Base-by-base conservation (phyloP, 768 basidiomycete species). In the Fistulinella prunicolor region DNA sequence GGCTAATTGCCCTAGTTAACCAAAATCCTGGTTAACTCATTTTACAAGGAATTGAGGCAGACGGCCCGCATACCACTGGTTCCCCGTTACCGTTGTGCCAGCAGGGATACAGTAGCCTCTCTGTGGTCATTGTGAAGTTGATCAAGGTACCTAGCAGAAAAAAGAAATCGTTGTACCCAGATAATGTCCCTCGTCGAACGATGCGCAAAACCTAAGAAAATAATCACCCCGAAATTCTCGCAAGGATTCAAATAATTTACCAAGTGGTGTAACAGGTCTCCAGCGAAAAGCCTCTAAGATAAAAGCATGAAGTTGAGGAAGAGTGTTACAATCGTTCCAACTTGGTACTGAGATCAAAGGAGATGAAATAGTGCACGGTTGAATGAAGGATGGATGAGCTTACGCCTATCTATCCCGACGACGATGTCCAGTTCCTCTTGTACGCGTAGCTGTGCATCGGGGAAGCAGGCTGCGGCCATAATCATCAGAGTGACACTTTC, bases 181-280 rank as follows among this genome's bases (percentile, higher is more conserved):
- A 79, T 61, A 24, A 87, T 75, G 46, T 86, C 83, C 44, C 74
- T 76, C 0, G 81, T 86, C 0, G 82, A 76, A 37, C 76, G 76
- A 54, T 86, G 85, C 0, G 80, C 67, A 45, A 84, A 77, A 0
- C 84, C 59, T 63, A 14, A 16, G 3, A 16, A 23, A 32, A 6
- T 1, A 3, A 26, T 35, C 4, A 19, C 23, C 3, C 6, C 19
- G n/a, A 6, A 24, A 16, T 21, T 24, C 16, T 24, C 17, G 5
- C 1, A n/a, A 6, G 8, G 1, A 21, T 20, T n/a, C 8, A 12
- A 9, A 4, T 17, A 4, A 1, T 7, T 35, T 47, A 61, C 71
- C 70, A 6, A 58, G 28, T 0, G 65, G 56, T 4, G 51, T 50
- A 2, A 71, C 49, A 1, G 72, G 70, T 21, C 72, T 54, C 73